These are phyloP conservation scores for Diplodia seriata DNA, from an alignment of 2,329 filamentous ascomycete species.

Conservation along the genomic window DNA sequence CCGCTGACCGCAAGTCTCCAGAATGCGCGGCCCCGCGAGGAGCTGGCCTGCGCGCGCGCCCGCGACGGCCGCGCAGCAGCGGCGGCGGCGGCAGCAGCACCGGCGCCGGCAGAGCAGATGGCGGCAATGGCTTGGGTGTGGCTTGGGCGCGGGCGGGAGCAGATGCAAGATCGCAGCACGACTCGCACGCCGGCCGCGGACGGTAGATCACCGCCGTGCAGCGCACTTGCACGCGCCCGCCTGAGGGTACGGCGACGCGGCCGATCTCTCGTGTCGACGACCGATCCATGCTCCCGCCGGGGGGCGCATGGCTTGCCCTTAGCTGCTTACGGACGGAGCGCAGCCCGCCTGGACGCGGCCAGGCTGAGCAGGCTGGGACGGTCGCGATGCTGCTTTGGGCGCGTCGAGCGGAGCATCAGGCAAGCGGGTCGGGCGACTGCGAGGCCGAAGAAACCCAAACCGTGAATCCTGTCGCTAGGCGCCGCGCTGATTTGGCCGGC, in stretches of 20 bases:
- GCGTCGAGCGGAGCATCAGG: slow-evolving; percentile 24
- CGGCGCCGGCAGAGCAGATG: slow-evolving; percentile 2
- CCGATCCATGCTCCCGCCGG: slow-evolving; percentile 23
- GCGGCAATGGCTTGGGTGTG: slow-evolving; percentile 23
- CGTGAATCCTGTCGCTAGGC: slow-evolving; percentile 18
- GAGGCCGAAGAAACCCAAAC: slow-evolving; percentile 18
- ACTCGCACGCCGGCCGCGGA: slow-evolving; percentile 28
- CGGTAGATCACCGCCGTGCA: slow-evolving; percentile 29
- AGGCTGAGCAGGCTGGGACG: slow-evolving; percentile 20
- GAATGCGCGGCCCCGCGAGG: slow-evolving; percentile 23
- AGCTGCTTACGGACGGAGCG: slow-evolving; percentile 14
- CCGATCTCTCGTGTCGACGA: slow-evolving; percentile 27
- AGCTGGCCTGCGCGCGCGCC: not conserved
- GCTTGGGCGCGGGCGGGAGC: slow-evolving; percentile 29
- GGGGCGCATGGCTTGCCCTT: slow-evolving; percentile 25
- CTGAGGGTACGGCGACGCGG: slow-evolving; percentile 12
- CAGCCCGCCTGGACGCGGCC: slow-evolving; percentile 8
- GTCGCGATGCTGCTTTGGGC: slow-evolving; percentile 25
- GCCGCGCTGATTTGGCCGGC: slow-evolving; percentile 11
- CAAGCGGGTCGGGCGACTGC: slow-evolving; percentile 11
- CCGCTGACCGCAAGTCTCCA: slow-evolving; percentile 27
- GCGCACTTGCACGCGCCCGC: slow-evolving; percentile 22
- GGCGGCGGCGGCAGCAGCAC: not conserved
- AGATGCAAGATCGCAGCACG: slow-evolving; percentile 31
- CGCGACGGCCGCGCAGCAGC: not conserved